These are phyloP conservation scores for Sporothrix pseudoabietina DNA, from an alignment of 2,329 filamentous ascomycete species.

Conservation along the genomic window DNA sequence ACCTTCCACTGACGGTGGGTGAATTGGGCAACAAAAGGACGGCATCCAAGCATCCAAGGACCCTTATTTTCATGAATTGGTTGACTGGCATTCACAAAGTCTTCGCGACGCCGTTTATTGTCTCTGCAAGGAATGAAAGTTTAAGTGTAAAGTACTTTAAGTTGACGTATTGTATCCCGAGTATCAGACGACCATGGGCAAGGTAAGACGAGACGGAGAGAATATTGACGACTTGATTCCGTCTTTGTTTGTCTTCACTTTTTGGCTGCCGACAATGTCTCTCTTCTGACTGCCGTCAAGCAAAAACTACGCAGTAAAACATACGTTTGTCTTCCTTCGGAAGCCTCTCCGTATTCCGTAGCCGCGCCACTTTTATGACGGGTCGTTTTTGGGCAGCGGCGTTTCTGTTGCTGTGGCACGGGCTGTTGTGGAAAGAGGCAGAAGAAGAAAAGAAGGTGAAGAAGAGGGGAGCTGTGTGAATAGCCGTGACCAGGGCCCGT, in stretches of 20 bases:
- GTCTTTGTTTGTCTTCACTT: background rate
- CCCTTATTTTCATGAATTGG: background rate
- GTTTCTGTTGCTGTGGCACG: constrained; percentile 17
- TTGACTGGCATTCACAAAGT: background rate
- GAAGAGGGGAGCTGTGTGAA: background rate
- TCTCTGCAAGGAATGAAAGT: background rate
- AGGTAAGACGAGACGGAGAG: too few species aligned
- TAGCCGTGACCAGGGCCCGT: background rate
- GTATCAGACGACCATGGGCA: background rate
- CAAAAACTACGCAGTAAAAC: background rate
- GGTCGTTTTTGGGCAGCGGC: constrained; percentile 13
- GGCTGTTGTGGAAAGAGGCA: background rate
- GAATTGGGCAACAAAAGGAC: constrained; percentile 4
- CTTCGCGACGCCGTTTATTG: background rate
- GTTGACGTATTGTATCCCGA: background rate
- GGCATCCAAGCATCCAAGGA: background rate
- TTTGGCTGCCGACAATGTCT: background rate
- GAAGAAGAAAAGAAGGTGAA: background rate
- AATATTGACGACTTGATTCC: background rate
- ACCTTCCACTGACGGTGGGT: background rate
- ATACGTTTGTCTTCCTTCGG: background rate
- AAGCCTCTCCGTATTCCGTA: background rate
- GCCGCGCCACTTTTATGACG: constrained; percentile 14
- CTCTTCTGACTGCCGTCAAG: constrained; percentile 17
- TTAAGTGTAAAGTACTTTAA: background rate